phyloP scores from a whole-genome alignment of 2,329 filamentous ascomycete genomes.

The Trichoderma guizhouense region DNA sequence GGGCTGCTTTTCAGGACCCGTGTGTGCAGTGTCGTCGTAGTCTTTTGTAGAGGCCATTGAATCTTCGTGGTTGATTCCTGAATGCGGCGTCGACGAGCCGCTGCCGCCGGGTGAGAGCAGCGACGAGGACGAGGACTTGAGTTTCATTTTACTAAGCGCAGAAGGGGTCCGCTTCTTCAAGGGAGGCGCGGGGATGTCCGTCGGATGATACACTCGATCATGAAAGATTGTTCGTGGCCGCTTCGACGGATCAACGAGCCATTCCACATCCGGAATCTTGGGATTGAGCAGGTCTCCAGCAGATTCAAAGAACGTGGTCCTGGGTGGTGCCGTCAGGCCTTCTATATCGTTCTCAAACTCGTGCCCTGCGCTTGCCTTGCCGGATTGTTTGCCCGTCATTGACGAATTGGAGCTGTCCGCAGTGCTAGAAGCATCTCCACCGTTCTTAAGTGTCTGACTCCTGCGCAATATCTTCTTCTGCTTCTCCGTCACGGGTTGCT shows the following conservation, averaged over 20 bases:
- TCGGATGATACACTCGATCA: constrained; percentile 89
- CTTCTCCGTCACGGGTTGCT: constrained; percentile 52
- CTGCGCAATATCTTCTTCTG: constrained; percentile 70
- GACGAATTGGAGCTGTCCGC: constrained; percentile 21
- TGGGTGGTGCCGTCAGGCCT: constrained; percentile 68
- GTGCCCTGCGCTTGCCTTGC: constrained; percentile 49
- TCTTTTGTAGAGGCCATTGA: constrained; percentile 44
- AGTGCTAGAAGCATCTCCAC: constrained; percentile 27
- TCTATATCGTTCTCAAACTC: constrained; percentile 45
- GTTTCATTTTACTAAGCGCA: constrained; percentile 33
- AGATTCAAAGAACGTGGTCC: constrained; percentile 91
- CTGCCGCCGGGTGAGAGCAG: constrained; percentile 28
- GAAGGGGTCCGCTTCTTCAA: constrained; percentile 52
- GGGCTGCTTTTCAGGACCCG: constrained; percentile 42
- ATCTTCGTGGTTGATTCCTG: constrained; percentile 40
- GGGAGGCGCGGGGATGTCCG: constrained; percentile 84
- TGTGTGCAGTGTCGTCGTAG: constrained; percentile 51
- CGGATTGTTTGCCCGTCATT: constrained; percentile 20
- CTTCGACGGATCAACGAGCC: constrained; percentile 76
- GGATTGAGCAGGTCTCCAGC: constrained; percentile 91
- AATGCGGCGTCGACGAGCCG: constrained; percentile 34
- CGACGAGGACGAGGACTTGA: constrained; percentile 21
- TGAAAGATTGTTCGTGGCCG: constrained; percentile 92
- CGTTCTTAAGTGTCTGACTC: constrained; percentile 60
- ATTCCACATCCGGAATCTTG: constrained; percentile 76